Evolutionary conservation across 1,284 basidiomycete species (phyloP).

Genomic region (Apiotrichum akiyoshidainum): DNA sequence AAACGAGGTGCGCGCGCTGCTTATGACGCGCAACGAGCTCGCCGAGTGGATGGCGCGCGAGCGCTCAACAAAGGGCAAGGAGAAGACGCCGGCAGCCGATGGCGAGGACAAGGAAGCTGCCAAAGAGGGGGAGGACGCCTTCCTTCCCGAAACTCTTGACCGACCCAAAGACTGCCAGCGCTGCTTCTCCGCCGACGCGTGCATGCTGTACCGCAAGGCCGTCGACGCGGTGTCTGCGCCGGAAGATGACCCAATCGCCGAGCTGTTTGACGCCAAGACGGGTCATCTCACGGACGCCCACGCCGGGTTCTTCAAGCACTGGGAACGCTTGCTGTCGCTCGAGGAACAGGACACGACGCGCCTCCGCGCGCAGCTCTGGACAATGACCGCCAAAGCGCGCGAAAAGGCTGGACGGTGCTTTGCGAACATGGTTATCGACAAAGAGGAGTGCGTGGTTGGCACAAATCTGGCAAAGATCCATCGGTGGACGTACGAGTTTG

Average conservation of each 20-base stretch:
- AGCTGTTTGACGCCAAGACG: conserved; percentile 74
- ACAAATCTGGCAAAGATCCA: conserved; percentile 51
- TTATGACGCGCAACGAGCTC: conserved; percentile 80
- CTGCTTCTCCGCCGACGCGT: conserved; percentile 80
- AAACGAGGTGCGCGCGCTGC: conserved; percentile 80
- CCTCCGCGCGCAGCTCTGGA: conserved; percentile 91
- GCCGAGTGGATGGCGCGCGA: conserved; percentile 63
- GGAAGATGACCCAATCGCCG: conserved; percentile 64
- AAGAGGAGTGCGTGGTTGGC: conserved; percentile 42
- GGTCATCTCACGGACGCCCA: conserved; percentile 70
- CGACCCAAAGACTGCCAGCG: conserved; percentile 70
- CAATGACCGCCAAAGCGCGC: conserved; percentile 73
- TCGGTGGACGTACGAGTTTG: conserved; percentile 65
- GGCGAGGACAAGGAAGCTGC: background rate
- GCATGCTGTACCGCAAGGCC: conserved; percentile 89
- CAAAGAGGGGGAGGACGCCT: conserved; percentile 49
- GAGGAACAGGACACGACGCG: conserved; percentile 84
- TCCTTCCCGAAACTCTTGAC: conserved; percentile 85
- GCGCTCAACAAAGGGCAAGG: background rate
- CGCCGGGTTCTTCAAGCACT: conserved; percentile 76
- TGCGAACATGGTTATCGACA: conserved; percentile 68
- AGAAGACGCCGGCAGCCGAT: too few relatives aligned
- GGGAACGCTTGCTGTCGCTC: conserved; percentile 81
- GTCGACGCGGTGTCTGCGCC: conserved; percentile 62
- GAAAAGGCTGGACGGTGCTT: conserved; percentile 76